Evolutionary conservation across 495 filamentous ascomycete species (phyloP), one percentile per base, ranked within the genome.

Genomic region (Pyronema domesticum): DNA sequence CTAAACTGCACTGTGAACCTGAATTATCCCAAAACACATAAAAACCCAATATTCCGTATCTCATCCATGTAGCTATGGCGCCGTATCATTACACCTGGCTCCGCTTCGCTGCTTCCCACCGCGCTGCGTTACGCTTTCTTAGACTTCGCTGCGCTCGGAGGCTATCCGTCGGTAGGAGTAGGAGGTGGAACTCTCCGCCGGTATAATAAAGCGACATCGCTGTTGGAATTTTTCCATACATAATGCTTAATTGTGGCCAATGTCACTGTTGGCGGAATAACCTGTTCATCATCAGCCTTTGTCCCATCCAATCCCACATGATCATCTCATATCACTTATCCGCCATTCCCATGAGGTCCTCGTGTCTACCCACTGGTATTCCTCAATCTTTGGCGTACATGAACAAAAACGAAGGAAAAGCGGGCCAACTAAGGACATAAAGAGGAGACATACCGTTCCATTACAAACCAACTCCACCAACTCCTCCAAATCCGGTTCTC

Each of bases 391-490:
- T 8, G 43, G 50, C 17, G 23, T n/a, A 37, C 57, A 35, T n/a
- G 23, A 3, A 37, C 18, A 7, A 37, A 37, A 50, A 30, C 5
- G 5, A 30, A 1, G 23, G 2, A 30, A 30, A 30, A 30, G 1
- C 23, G 23, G 23, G 5, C 23, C 15, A 17, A 8, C 44, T 6
- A 59, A 56, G 37, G 17, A 39, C 7, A 35, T n/a, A n/a, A 51
- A 17, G 46, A 44, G 48, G 58, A 19, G 42, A 70, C 80, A 58
- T 69, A 94, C 89, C 73, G 83, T 84, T 42, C 86, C 82, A 65
- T 95, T 86, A 64, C 91, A 96, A 64, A 94, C 88, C 42, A 96
- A 68, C 66, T 96, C 91, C 47, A 96, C 71, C 67, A 93, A 93
- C 62, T 95, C 86, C 66, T 96, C 91, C 1, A 87, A 85, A 61